Base-by-base conservation (phyloP, 202 grass and related monocot species). In the Tripidium arundinaceum region DNA sequence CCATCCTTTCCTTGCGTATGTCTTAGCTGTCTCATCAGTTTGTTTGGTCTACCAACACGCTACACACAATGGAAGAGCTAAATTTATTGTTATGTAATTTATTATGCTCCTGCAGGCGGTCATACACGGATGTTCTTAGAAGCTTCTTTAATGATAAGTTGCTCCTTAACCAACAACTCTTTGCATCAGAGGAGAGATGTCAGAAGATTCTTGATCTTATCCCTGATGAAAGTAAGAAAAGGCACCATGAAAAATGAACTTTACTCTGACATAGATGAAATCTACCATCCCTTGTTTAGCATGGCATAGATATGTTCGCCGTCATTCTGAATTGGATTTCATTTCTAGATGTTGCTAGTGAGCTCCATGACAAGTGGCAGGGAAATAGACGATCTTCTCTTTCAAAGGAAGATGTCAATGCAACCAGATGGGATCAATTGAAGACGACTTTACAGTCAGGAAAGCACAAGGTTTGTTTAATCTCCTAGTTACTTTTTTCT, bases 1-100 rank as follows among this genome's bases (percentile, higher is more conserved):
- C 63, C 87, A 98, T 83, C 91, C 94, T 82, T 91, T 87, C 86
- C 91, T 98, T 79, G 87, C 75, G 87, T 92, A 94, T 73, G 89
- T 79, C 19, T 68, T 77, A 33, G 34, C 79, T 70, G 45, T 69
- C 60, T 79, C 37, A 36, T 68, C 15, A 45, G 16, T 13, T 59
- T 65, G 27, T 38, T 68, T 89, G 9, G 16, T 21, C 11, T 63
- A 54, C 79, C 16, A 55, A 31, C 75, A 59, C 29, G n/a, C n/a
- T n/a, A n/a, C n/a, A n/a, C n/a, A 81, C 31, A 66, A 19, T 83
- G 16, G 40, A 77, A 69, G 62, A 72, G 39, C 16, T 64, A 83
- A 79, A 33, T 78, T 81, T 15, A 13, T 84, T 63, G 34, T 45
- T n/a, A 27, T 19, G 8, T 73, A 63, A 63, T 18, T 60, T 46